Base-by-base conservation (phyloP, 805 yeast genomes). In the Wickerhamiella nectarea region DNA sequence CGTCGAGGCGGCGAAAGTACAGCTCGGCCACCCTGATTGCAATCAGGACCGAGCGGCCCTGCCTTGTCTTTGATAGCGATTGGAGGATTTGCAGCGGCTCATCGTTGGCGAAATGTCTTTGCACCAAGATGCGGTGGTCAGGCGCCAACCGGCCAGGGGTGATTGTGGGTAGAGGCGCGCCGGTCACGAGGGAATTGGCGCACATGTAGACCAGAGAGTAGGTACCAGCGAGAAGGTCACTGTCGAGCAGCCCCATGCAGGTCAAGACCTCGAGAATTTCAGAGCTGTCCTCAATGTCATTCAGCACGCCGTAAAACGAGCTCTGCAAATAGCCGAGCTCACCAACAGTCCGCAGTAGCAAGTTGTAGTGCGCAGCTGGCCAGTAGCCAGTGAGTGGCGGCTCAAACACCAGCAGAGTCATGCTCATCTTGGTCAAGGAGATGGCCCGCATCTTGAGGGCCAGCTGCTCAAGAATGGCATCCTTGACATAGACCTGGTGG, bases 341-440 rank as follows among this genome's bases (percentile, higher is more conserved):
- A 6, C 41, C 36, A 1, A 47, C 41, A 14, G 56, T 45, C 8
- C 47, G 42, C 19, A 55, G 43, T 25, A 61, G 48, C 31, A 58
- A 46, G 36, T 45, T 43, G 45, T 61, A 61, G 24, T 57, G 52
- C 4, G 52, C 48, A 3, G 50, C 46, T 1, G 65, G 65, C 53
- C 61, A 61, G 3, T 48, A 43, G 6, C 65, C 65, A 4, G 55
- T 48, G 20, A 61, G 35, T 3, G 59, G 55, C 0, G 65, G 65
- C 49, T 61, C 65, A 43, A 48, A 61, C 19, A 49, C 46, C 12
- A 58, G 46, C 22, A 55, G 46, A 14, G 41, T 41, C 17, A 53
- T 42, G 4, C 49, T 26, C 6, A 46, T 40, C 22, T 50, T 50
- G 1, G 52, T 51, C 6, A 51, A 43, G 2, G 17, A 6, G 6